These are phyloP conservation scores for Camellia japonica DNA, from an alignment of 148 eudicot species.

Conservation along the genomic window DNA sequence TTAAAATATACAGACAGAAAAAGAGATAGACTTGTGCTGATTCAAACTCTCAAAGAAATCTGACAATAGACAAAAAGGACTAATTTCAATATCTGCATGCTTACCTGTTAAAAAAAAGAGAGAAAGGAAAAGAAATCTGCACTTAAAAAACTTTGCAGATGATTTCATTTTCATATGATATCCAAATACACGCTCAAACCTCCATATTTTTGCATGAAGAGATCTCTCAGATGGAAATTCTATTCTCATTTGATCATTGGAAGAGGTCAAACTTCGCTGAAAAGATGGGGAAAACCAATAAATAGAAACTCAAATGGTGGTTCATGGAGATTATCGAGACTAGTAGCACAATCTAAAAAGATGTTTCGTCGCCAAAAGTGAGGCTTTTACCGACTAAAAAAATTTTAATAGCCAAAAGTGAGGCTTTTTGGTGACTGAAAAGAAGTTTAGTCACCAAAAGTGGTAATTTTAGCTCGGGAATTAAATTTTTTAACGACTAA, in stretches of 20 bases:
- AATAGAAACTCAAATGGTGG: too few relatives aligned
- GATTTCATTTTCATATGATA: not conserved
- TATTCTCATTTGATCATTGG: not conserved
- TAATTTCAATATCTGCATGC: conserved; percentile 1
- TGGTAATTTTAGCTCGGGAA: too few relatives aligned
- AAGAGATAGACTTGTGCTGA: not conserved
- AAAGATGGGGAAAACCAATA: not conserved
- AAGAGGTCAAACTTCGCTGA: not conserved
- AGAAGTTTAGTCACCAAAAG: too few relatives aligned
- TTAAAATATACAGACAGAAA: not conserved
- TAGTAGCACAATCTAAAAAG: too few relatives aligned
- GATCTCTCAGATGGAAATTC: not conserved
- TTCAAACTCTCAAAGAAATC: not conserved
- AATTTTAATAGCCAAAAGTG: too few relatives aligned
- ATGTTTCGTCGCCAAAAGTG: too few relatives aligned
- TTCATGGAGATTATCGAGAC: too few relatives aligned
- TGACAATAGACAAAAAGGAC: not conserved
- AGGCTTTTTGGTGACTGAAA: too few relatives aligned
- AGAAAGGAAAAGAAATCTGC: too few relatives aligned
- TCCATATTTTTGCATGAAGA: not conserved
- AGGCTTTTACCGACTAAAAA: too few relatives aligned
- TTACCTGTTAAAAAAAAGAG: not conserved
- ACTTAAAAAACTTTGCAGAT: not conserved
- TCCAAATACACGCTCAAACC: not conserved
- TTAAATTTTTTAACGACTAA: too few relatives aligned